These are phyloP conservation scores for Passalora sequoiae DNA, from an alignment of 2,329 filamentous ascomycete species.

Conservation along the genomic window DNA sequence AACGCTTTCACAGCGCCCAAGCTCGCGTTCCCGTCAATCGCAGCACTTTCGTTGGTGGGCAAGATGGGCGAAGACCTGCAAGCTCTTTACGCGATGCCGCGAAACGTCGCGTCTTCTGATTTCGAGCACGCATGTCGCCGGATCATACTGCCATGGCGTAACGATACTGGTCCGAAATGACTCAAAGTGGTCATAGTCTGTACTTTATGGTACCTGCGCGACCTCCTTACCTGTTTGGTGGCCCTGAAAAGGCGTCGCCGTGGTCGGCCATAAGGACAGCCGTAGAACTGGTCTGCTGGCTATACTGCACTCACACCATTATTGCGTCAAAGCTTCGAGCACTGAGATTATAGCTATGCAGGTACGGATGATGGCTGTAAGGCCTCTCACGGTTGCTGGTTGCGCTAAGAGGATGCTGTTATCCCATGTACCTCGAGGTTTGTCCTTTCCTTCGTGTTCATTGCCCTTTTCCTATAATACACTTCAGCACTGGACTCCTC, in stretches of 20 bases:
- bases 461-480: not conserved
- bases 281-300: slow-evolving; percentile 3
- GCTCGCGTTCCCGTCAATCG: not conserved
- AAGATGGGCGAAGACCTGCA: slow-evolving; percentile 2
- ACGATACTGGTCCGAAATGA: not conserved
- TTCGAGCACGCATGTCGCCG: not conserved
- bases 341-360: not conserved
- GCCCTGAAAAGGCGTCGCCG: not conserved
- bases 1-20: not conserved
- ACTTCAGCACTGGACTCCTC: too few species aligned
- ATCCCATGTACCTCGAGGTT: too few species aligned
- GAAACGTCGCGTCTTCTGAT: not conserved
- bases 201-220: not conserved
- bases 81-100: slow-evolving; percentile 2
- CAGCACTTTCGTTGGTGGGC: not conserved
- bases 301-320: not conserved
- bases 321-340: not conserved
- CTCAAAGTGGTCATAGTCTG: not conserved
- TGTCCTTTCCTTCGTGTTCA: not conserved
- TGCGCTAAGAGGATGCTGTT: too few species aligned
- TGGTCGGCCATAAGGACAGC: slow-evolving; percentile 2
- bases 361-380: not conserved
- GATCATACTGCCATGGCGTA: not conserved
- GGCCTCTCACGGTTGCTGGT: not conserved
- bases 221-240: not conserved